These are phyloP conservation scores for Talaromyces trachyspermus DNA, from an alignment of 495 filamentous ascomycete genomes.

Conservation along the genomic window DNA sequence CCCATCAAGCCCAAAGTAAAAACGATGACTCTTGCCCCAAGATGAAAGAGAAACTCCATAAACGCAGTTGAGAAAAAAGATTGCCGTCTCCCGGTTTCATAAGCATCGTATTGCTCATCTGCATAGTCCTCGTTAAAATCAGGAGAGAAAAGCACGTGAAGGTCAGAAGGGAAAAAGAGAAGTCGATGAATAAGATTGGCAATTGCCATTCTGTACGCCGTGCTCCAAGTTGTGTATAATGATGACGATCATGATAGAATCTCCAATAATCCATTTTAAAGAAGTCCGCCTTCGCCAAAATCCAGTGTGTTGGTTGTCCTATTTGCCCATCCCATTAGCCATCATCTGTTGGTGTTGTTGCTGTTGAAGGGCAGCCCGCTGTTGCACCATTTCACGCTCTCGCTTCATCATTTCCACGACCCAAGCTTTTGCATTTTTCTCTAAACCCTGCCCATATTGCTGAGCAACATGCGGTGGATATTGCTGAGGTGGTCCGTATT, in stretches of 20 bases:
- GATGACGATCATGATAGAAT: background rate
- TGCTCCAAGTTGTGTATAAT: background rate
- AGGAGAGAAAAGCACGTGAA: background rate
- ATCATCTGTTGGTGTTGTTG: slow-evolving; percentile 41
- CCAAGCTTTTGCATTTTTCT: slow-evolving; percentile 32
- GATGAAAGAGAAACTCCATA: background rate
- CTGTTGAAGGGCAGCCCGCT: slow-evolving; percentile 26
- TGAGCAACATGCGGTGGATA: slow-evolving; percentile 37
- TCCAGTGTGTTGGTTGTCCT: background rate
- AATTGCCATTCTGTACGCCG: too few species aligned
- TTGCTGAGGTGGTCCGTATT: slow-evolving; percentile 36
- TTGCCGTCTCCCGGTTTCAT: slow-evolving; percentile 1
- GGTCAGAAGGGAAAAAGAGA: background rate
- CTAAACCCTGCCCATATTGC: slow-evolving; percentile 30
- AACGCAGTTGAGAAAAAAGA: background rate
- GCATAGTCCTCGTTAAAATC: background rate
- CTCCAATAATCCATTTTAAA: background rate
- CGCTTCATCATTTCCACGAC: slow-evolving; percentile 42
- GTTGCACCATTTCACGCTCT: slow-evolving; percentile 18
- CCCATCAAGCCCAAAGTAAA: background rate
- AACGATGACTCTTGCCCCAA: background rate
- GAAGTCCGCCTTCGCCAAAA: background rate
- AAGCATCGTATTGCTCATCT: background rate
- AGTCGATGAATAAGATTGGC: too few species aligned
- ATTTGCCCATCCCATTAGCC: slow-evolving; percentile 38